Percentiles rank a stretch among this genome's conserved stretches.
phyloP scores from a whole-genome alignment of 805 yeast species.

The Ogataea paraovalis region DNA sequence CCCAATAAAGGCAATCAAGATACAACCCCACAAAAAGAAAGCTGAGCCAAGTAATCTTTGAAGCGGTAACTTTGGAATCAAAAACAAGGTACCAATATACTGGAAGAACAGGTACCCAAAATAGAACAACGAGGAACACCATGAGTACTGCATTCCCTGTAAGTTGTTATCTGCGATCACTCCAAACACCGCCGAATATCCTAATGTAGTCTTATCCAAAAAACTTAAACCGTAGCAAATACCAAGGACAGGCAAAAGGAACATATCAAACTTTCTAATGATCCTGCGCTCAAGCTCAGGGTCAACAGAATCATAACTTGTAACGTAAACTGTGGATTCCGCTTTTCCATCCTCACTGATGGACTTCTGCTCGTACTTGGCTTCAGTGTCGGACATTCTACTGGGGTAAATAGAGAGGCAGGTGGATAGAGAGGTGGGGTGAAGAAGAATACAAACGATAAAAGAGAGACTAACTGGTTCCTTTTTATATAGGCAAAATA shows the following conservation, averaged over 20 bases:
- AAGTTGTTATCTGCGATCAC: constrained; percentile 43
- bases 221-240: constrained; percentile 47
- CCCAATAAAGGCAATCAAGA: constrained; percentile 46
- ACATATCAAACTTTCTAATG: constrained; percentile 41
- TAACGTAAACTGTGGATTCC: neutral
- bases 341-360: constrained; percentile 2
- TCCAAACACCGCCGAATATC: constrained; percentile 55
- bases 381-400: constrained; percentile 7
- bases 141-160: constrained; percentile 35
- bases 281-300: constrained; percentile 10
- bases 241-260: constrained; percentile 46
- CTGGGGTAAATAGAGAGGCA: neutral
- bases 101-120: constrained; percentile 56
- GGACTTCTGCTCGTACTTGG: constrained; percentile 1
- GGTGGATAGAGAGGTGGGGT: neutral
- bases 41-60: constrained; percentile 44
- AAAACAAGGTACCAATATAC: constrained; percentile 44
- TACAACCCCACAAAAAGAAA: constrained; percentile 57
- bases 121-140: constrained; percentile 33
- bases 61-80: constrained; percentile 53
- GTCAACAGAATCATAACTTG: constrained; percentile 5
- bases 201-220: constrained; percentile 52
- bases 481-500: no score
- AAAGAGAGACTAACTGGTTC: no score
- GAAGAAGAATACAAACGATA: neutral